Evolutionary conservation across 352 stramenopile species (phyloP).

Genomic region (Phytophthora megakarya): DNA sequence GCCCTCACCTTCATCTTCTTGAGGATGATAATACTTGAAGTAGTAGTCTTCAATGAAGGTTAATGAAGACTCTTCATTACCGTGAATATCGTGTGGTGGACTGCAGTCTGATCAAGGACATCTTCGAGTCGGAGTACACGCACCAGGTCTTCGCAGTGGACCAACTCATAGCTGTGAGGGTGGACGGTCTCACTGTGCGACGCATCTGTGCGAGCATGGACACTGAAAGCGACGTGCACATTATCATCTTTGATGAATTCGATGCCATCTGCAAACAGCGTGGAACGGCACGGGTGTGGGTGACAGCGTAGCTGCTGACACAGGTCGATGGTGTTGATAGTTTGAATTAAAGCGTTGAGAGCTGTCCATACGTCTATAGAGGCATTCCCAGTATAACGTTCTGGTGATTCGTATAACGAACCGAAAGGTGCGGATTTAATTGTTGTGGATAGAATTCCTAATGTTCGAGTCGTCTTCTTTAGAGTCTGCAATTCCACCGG

Average conservation of each 20-base stretch:
- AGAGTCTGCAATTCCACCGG: conserved; percentile 32
- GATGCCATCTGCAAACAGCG: conserved; percentile 99
- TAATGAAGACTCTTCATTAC: too few species aligned
- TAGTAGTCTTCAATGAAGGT: too few species aligned
- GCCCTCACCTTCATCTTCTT: too few species aligned
- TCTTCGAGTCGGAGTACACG: conserved; percentile 74
- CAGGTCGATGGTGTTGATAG: conserved; percentile 99
- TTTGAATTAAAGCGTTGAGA: too few species aligned
- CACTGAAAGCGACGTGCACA: conserved; percentile 96
- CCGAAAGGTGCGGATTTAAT: conserved; percentile 85
- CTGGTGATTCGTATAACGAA: conserved; percentile 99
- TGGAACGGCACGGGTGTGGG: conserved; percentile 97
- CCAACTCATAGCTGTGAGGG: conserved; percentile 72
- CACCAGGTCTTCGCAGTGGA: conserved; percentile 78
- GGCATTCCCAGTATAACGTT: too few species aligned
- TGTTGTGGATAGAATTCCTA: too few species aligned
- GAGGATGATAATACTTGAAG: too few species aligned
- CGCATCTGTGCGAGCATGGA: conserved; percentile 65
- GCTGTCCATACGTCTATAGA: too few species aligned
- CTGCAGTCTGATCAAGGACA: conserved; percentile 67
- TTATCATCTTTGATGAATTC: conserved; percentile 99
- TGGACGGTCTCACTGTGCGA: conserved; percentile 67
- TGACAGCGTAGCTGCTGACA: conserved; percentile 97
- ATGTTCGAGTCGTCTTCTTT: conserved; percentile 53
- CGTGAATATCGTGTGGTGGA: conserved; percentile 79